These are phyloP conservation scores for Botrytis cinerea DNA, from an alignment of 2,329 filamentous ascomycete species.

Conservation along the genomic window DNA sequence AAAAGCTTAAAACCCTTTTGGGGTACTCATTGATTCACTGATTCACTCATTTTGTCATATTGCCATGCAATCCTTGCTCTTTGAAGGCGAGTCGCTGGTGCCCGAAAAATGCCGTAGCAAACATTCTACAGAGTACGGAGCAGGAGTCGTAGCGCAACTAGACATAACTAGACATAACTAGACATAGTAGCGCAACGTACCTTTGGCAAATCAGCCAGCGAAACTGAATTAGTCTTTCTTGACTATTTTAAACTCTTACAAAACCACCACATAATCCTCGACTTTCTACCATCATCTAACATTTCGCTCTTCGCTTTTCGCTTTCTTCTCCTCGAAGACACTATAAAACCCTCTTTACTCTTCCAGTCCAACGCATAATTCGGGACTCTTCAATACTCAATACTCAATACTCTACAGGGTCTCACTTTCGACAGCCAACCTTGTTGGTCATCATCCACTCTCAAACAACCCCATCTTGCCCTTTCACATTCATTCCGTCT, in stretches of 20 bases:
- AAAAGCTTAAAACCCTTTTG: background rate
- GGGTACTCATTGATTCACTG: background rate
- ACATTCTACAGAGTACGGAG: background rate
- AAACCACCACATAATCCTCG: background rate
- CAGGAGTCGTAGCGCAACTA: background rate
- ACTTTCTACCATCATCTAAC: background rate
- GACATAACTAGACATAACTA: too few species aligned
- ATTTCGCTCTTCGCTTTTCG: background rate
- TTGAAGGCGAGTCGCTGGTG: constrained; percentile 6
- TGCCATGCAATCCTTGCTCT: background rate
- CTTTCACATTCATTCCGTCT: background rate
- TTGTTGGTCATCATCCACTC: constrained; percentile 15
- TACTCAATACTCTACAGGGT: background rate
- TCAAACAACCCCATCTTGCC: constrained; percentile 8
- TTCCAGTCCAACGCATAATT: background rate
- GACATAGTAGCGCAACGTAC: background rate
- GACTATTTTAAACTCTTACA: background rate
- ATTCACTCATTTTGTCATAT: background rate
- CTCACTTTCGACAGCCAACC: constrained; percentile 5
- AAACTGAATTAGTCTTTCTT: background rate
- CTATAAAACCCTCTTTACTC: background rate
- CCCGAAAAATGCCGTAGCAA: constrained; percentile 14
- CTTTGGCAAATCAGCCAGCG: constrained; percentile 5
- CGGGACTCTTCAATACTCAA: background rate
- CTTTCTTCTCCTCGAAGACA: background rate